These are phyloP conservation scores for Aureobasidium sp. DNA, from an alignment of 2,329 filamentous ascomycete species.

Conservation along the genomic window DNA sequence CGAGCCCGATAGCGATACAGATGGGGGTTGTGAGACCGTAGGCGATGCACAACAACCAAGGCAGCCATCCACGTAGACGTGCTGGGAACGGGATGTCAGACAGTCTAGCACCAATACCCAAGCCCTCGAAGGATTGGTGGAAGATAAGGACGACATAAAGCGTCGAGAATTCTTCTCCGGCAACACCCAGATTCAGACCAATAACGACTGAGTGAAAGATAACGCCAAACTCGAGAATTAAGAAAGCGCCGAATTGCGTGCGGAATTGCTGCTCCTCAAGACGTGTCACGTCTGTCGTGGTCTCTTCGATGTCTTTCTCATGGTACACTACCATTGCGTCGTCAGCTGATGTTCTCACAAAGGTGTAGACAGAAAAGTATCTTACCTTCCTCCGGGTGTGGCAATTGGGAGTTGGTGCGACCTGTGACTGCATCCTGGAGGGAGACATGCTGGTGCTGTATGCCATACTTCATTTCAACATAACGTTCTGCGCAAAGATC, in stretches of 20 bases:
- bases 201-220: constrained; percentile 60
- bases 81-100: constrained; percentile 70
- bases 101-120: constrained; percentile 82
- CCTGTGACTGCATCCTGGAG: not conserved
- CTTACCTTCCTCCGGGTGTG: not conserved
- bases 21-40: constrained; percentile 79
- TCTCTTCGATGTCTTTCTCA: not conserved
- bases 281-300: not conserved
- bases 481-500: constrained; percentile 47
- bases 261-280: not conserved
- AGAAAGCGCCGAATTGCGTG: constrained; percentile 70
- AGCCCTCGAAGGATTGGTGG: constrained; percentile 89
- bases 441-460: constrained; percentile 4
- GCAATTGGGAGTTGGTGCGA: not conserved
- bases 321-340: not conserved
- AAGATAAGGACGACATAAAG: constrained; percentile 67
- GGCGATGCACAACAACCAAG: constrained; percentile 64
- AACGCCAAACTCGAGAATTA: constrained; percentile 93
- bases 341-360: not conserved
- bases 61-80: constrained; percentile 49
- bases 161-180: constrained; percentile 54
- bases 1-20: constrained; percentile 77
- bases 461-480: constrained; percentile 42
- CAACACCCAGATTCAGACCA: constrained; percentile 37
- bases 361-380: too few relatives aligned